Evolutionary conservation across 805 yeast species (phyloP).

Genomic region (Candida jianshihensis): DNA sequence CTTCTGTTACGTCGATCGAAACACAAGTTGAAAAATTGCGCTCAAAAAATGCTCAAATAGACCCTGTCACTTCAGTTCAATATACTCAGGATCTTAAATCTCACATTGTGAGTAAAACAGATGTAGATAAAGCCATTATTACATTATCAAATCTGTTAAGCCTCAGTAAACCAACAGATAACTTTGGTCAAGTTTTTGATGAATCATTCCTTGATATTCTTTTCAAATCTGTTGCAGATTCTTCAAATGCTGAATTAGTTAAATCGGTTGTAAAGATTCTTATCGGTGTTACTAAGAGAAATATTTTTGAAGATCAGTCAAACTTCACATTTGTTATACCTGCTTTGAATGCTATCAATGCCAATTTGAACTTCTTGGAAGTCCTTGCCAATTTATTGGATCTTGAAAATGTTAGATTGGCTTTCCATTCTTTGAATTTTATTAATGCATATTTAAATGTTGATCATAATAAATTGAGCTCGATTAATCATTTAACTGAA

Average conservation of each 20-base stretch:
- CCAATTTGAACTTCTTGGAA: slow-evolving; percentile 11
- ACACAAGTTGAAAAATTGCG: slow-evolving; percentile 13
- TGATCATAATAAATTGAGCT: slow-evolving; percentile 14
- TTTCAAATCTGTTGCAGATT: slow-evolving; percentile 33
- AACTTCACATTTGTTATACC: slow-evolving; percentile 11
- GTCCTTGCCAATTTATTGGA: slow-evolving; percentile 13
- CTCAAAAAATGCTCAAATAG: slow-evolving; percentile 11
- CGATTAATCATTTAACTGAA: slow-evolving; percentile 28
- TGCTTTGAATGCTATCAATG: slow-evolving; percentile 12
- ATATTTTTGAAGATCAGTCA: slow-evolving; percentile 13
- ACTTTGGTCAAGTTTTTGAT: slow-evolving; percentile 31
- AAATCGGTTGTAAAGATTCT: slow-evolving; percentile 37
- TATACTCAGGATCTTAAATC: slow-evolving; percentile 27
- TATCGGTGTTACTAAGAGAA: slow-evolving; percentile 15
- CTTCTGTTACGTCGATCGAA: slow-evolving; percentile 13
- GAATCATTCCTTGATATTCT: slow-evolving; percentile 33
- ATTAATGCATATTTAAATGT: slow-evolving; percentile 15
- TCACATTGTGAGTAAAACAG: slow-evolving; percentile 36
- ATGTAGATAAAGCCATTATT: slow-evolving; percentile 46
- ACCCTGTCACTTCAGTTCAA: slow-evolving; percentile 13
- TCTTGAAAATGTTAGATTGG: slow-evolving; percentile 18
- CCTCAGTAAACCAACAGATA: slow-evolving; percentile 33
- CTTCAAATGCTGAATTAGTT: slow-evolving; percentile 31
- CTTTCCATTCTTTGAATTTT: slow-evolving; percentile 14
- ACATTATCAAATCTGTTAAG: slow-evolving; percentile 48